A percentile compares a stretch with the other conserved stretches of the same genome.
Conservation (phyloP, 768 basidiomycete genomes). For the Cyclocybe cylindracea region DNA sequence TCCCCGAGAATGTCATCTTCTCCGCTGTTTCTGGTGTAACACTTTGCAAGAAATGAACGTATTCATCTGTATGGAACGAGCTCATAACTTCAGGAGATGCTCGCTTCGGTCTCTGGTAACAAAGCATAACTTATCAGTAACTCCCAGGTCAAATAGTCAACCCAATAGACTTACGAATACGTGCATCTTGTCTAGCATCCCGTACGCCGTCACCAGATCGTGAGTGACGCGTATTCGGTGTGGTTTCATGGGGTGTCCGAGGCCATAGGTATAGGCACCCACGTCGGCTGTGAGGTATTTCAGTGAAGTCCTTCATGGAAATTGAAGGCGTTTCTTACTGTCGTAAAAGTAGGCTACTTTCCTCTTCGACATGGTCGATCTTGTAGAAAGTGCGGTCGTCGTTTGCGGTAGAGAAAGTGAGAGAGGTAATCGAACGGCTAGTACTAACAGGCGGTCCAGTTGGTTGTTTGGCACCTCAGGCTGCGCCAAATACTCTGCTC, state of each 20-base stretch:
- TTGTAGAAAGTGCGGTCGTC: constrained; percentile 19
- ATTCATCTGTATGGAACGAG: constrained; percentile 98
- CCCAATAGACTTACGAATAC: constrained; percentile 61
- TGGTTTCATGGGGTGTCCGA: constrained; percentile 95
- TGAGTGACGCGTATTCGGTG: constrained; percentile 94
- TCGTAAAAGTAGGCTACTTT: constrained; percentile 85
- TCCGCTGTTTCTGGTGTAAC: constrained; percentile 93
- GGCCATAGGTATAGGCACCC: constrained; percentile 75
- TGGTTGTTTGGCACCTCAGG: too few relatives aligned
- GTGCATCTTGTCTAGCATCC: constrained; percentile 94
- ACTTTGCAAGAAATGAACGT: constrained; percentile 84
- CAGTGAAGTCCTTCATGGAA: neutral
- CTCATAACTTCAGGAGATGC: constrained; percentile 80
- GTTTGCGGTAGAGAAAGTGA: too few relatives aligned
- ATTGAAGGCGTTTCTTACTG: constrained; percentile 37
- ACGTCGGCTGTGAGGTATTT: constrained; percentile 55
- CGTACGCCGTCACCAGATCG: constrained; percentile 87
- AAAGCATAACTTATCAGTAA: neutral
- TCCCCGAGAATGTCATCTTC: constrained; percentile 81
- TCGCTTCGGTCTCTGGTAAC: constrained; percentile 61
- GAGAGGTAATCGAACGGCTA: too few relatives aligned
- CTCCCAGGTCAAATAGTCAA: neutral
- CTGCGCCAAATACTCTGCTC: too few relatives aligned
- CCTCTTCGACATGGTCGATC: constrained; percentile 59
- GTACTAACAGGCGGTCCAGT: too few relatives aligned